Conservation (phyloP, 108 stramenopile genomes). For the Skeletonema marinoi region DNA sequence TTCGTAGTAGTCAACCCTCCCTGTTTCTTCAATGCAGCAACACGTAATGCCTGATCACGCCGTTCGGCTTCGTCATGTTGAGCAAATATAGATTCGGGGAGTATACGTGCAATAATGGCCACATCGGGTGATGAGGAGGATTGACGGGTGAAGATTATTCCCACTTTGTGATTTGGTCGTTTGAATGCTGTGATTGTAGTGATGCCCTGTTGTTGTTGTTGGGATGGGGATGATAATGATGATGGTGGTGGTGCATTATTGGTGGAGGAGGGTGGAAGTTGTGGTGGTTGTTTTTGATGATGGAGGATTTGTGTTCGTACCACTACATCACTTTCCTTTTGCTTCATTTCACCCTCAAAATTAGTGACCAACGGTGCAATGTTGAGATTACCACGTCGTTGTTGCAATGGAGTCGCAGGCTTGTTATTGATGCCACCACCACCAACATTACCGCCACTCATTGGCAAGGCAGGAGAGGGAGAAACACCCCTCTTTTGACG, state of each 20-base stretch:
- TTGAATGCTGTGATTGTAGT: conserved; percentile 46
- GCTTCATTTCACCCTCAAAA: conserved; percentile 8
- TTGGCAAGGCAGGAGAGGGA: neutral
- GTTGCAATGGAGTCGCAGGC: conserved; percentile 24
- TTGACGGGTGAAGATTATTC: conserved; percentile 44
- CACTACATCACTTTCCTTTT: neutral
- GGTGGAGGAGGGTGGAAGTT: neutral
- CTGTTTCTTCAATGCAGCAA: neutral
- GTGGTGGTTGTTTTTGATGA: neutral
- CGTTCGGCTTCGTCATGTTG: neutral
- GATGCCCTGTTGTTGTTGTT: conserved; percentile 26
- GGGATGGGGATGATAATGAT: neutral
- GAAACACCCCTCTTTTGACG: neutral
- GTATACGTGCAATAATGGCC: conserved; percentile 33
- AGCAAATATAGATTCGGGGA: conserved; percentile 41
- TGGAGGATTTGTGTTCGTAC: neutral
- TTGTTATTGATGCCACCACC: neutral
- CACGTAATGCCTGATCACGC: neutral
- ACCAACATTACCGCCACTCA: neutral
- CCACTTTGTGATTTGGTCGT: conserved; percentile 47
- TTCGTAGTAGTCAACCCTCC: too few species aligned
- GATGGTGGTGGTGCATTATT: neutral
- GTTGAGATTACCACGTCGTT: conserved; percentile 32
- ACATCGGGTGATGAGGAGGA: conserved; percentile 27
- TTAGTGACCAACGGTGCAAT: conserved; percentile 38